phyloP scores from a whole-genome alignment of 176 grass and related monocot genomes.

The Phoenix dactylifera region DNA sequence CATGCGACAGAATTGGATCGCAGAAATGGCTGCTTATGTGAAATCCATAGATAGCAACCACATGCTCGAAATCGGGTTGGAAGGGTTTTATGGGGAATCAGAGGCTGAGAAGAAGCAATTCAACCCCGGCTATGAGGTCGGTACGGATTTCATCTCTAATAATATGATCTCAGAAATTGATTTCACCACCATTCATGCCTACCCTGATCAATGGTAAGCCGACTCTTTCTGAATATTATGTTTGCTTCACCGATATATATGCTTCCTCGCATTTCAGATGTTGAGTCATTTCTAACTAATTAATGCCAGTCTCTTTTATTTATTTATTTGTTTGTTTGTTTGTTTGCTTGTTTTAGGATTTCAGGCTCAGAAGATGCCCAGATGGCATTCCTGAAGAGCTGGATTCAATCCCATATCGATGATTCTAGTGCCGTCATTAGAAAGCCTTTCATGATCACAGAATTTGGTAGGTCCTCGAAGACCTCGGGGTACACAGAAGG shows the following conservation, averaged over 20 bases:
- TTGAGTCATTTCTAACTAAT: no score
- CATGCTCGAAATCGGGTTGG: slow-evolving; percentile 57
- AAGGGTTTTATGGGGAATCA: slow-evolving; percentile 73
- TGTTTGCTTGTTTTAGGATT: slow-evolving; percentile 21
- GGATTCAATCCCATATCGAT: slow-evolving; percentile 42
- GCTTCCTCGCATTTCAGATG: no score
- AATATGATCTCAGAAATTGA: slow-evolving; percentile 47
- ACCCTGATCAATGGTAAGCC: slow-evolving; percentile 64
- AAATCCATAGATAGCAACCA: slow-evolving; percentile 57
- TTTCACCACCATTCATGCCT: slow-evolving; percentile 80
- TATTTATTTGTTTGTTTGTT: no score
- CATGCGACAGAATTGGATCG: slow-evolving; percentile 43
- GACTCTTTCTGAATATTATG: no score
- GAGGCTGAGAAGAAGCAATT: slow-evolving; percentile 38
- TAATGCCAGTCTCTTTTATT: no score
- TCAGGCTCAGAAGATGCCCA: slow-evolving; percentile 28
- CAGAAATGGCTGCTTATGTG: slow-evolving; percentile 65
- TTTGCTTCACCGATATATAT: no score
- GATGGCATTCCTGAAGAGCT: slow-evolving; percentile 46
- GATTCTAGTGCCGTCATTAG: slow-evolving; percentile 33
- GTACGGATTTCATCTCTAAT: slow-evolving; percentile 49
- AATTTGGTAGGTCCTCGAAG: slow-evolving; percentile 61
- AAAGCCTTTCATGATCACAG: slow-evolving; percentile 62
- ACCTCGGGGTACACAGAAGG: slow-evolving; percentile 27
- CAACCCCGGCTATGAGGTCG: slow-evolving; percentile 46